Base-by-base conservation (phyloP, 2,329 filamentous ascomycete species). In the Alternaria metachromatica region DNA sequence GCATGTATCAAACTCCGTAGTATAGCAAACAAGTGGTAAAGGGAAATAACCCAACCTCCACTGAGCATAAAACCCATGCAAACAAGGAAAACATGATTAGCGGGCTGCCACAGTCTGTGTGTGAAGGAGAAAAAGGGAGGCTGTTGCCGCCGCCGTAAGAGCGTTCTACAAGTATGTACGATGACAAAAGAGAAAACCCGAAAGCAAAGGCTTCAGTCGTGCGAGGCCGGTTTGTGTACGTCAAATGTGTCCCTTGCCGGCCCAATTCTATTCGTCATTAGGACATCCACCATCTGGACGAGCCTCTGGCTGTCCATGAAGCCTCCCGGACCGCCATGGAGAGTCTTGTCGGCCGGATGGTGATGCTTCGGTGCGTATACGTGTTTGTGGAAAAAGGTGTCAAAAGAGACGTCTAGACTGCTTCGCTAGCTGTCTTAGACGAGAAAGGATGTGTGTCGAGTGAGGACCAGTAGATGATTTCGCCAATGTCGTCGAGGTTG, bases 251-350 rank as follows among this genome's bases (percentile, higher is more conserved):
- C 71, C 75, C 74, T 69, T 71, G 71, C 63, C 53, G 53, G 63
- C 45, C 68, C 70, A 68, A 71, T 67, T 80, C 77, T 80, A 80
- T 77, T 73, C 74, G 59, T 80, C 76, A 79, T 80, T 79, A 80
- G 74, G 37, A 66, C 74, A 65, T 69, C 69, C 65, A 69, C 72
- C 72, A 62, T 65, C 51, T 55, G 61, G 66, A 55, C 60, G 63
- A 63, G 67, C 68, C 65, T 43, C 58, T 67, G 70, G 66, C 68
- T 69, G 54, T 72, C 73, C 72, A 62, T 76, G 58, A 72, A 67
- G 60, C 62, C 64, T 63, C 55, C 61, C 46, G 63, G 56, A 66
- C 65, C 64, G 57, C 51, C 55, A n/a, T 46, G 53, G 53, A 18
- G 21, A 23, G 18, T 51, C 66, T 21, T 33, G 41, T 58, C 58